Percentiles rank a stretch among this genome's conserved stretches.
phyloP scores from a whole-genome alignment of 306 rosid species.

The Fagus sylvatica region DNA sequence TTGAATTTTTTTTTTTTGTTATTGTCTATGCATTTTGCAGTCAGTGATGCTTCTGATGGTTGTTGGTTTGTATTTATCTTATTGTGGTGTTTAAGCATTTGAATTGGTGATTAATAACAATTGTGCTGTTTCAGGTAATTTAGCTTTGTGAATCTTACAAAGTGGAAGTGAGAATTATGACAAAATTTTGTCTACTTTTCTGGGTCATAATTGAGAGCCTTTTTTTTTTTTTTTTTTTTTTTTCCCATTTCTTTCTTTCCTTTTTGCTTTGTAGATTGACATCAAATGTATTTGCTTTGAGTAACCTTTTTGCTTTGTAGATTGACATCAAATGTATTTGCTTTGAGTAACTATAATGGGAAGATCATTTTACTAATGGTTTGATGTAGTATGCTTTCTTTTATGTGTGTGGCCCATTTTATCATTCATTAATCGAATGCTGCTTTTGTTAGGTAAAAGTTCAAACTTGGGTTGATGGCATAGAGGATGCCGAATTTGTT shows the following conservation, averaged over 20 bases:
- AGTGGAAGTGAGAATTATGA: constrained; percentile 19
- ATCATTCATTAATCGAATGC: neutral
- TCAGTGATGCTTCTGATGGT: neutral
- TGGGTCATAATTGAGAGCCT: neutral
- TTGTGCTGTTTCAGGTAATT: neutral
- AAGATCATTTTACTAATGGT: neutral
- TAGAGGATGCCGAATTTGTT: constrained; percentile 73
- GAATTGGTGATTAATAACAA: neutral
- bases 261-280: too few species aligned
- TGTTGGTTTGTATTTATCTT: neutral
- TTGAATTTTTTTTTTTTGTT: neutral
- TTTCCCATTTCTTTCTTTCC: neutral
- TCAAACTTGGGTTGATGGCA: constrained; percentile 91
- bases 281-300: neutral
- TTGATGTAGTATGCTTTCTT: neutral
- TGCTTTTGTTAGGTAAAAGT: constrained; percentile 70
- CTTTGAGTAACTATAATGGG: neutral
- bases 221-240: neutral
- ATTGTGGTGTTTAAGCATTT: neutral
- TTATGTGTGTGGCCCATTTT: neutral
- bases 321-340: neutral
- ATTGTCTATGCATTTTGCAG: neutral
- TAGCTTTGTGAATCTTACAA: neutral
- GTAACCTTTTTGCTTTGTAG: neutral
- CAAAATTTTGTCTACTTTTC: neutral